Percentiles rank a stretch among this genome's conserved stretches.
phyloP scores from a whole-genome alignment of 2,329 filamentous ascomycete species.

The Scytalidium sp. region DNA sequence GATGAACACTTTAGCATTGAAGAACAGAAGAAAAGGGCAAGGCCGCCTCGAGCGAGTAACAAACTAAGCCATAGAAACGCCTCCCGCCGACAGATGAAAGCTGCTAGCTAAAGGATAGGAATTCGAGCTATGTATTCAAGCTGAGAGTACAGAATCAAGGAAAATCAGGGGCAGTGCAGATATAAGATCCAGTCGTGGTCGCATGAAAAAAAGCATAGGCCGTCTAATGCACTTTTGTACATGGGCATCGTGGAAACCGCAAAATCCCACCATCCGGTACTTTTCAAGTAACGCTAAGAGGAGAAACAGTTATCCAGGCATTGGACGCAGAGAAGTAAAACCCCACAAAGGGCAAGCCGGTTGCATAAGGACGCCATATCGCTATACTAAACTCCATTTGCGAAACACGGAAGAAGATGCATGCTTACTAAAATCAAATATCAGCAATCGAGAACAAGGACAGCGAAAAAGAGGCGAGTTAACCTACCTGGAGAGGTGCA shows the following conservation, averaged over 20 bases:
- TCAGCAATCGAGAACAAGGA: conserved; percentile 10
- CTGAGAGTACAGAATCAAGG: not conserved
- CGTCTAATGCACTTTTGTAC: conserved; percentile 34
- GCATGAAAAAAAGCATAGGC: conserved; percentile 30
- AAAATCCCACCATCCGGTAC: conserved; percentile 33
- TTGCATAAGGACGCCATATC: conserved; percentile 31
- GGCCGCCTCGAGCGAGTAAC: not conserved
- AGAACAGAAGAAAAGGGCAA: not conserved
- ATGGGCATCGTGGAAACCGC: conserved; percentile 32
- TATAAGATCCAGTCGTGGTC: conserved; percentile 29
- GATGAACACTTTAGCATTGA: not conserved
- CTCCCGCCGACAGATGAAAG: not conserved
- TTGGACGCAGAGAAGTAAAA: conserved; percentile 31
- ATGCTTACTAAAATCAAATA: conserved; percentile 25
- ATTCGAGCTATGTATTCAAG: not conserved
- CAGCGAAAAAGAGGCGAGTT: not conserved
- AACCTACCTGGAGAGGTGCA: conserved; percentile 30
- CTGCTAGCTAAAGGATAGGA: not conserved
- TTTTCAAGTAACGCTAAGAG: conserved; percentile 35
- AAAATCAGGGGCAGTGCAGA: conserved; percentile 15
- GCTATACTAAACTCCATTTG: conserved; percentile 31
- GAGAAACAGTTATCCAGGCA: conserved; percentile 33
- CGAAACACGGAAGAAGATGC: conserved; percentile 27
- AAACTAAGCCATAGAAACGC: not conserved
- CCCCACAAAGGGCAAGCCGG: conserved; percentile 25